Conservation (phyloP, 495 filamentous ascomycete species). For the Penicillium lagena region DNA sequence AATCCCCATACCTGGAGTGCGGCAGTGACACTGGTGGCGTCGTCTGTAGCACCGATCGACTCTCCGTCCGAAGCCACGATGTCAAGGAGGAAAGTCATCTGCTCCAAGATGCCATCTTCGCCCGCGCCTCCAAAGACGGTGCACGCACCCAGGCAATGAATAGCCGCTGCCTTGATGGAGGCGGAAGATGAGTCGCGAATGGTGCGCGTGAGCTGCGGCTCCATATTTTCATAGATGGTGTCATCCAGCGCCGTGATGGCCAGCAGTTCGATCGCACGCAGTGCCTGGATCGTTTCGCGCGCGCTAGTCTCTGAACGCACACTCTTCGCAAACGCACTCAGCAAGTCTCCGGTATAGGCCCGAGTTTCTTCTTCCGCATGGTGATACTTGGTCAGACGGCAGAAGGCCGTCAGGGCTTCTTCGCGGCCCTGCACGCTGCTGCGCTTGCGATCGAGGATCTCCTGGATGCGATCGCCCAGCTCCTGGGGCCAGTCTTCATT, state of each 20-base stretch:
- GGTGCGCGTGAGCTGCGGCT: constrained; percentile 56
- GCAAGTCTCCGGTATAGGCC: constrained; percentile 53
- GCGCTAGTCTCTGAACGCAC: constrained; percentile 65
- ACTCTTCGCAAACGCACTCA: constrained; percentile 65
- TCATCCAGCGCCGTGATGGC: constrained; percentile 68
- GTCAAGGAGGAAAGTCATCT: constrained; percentile 79
- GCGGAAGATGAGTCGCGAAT: constrained; percentile 65
- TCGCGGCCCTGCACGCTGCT: constrained; percentile 77
- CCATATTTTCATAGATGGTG: constrained; percentile 59
- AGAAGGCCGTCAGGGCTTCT: constrained; percentile 60
- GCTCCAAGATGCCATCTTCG: constrained; percentile 59
- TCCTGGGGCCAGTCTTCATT: constrained; percentile 58
- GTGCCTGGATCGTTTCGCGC: constrained; percentile 64
- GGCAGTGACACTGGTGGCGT: constrained; percentile 68
- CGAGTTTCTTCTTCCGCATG: constrained; percentile 65
- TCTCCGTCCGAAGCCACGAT: constrained; percentile 82
- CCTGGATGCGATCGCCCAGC: constrained; percentile 65
- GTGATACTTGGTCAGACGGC: constrained; percentile 65
- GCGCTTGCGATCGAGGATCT: constrained; percentile 81
- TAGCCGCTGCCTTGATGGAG: constrained; percentile 62
- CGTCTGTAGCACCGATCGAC: constrained; percentile 67
- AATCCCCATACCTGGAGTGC: constrained; percentile 87
- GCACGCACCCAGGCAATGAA: constrained; percentile 67
- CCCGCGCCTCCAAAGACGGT: constrained; percentile 77
- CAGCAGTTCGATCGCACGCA: constrained; percentile 71